Evolutionary conservation across 2,329 filamentous ascomycete species (phyloP), one percentile per base, ranked within the genome.

Genomic region (Trichoderma koningii): DNA sequence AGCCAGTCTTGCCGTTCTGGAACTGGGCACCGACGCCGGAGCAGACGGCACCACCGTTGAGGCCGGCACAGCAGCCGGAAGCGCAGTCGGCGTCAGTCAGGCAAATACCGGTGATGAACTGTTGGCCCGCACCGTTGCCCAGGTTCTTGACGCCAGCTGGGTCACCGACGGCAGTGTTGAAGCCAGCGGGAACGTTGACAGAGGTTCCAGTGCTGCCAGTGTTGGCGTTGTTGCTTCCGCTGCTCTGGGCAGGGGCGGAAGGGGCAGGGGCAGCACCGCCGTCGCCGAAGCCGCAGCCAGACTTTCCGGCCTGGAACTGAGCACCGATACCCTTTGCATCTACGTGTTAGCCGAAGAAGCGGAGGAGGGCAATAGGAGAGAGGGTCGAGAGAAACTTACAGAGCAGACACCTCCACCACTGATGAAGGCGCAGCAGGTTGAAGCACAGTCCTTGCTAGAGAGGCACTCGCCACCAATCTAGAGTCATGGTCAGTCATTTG

Each of bases 1-100:
- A 77, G 9, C 75, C 75, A 26, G 70, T 70, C 70, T 76, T 76
- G 65, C 73, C 74, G 23, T 70, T 68, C 51, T 71, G 67, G 52
- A 71, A 71, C 73, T 7, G 73, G 75, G 71, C 75, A 74, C 45
- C 75, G 70, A 41, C 71, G 12, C 66, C 67, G n/a, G 41, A 52
- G 63, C 63, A 65, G 23, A 53, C 38, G 21, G 64, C 56, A 15
- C 64, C 64, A 9, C 57, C 48, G 7, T 44, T 45, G n/a, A 55
- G 48, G 5, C 59, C 64, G 10, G 73, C 73, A 52, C 74, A 76
- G 70, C 74, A 76, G n/a, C 63, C 67, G 12, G 73, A 74, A 1
- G 69, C 70, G 57, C 74, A 76, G 63, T 74, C 72, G 7, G 69
- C 69, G 42, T 71, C 55, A 45, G 65, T 66, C 6, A 67, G 14